Base-by-base conservation (phyloP, 306 rosid genomes). In the Parietaria judaica region DNA sequence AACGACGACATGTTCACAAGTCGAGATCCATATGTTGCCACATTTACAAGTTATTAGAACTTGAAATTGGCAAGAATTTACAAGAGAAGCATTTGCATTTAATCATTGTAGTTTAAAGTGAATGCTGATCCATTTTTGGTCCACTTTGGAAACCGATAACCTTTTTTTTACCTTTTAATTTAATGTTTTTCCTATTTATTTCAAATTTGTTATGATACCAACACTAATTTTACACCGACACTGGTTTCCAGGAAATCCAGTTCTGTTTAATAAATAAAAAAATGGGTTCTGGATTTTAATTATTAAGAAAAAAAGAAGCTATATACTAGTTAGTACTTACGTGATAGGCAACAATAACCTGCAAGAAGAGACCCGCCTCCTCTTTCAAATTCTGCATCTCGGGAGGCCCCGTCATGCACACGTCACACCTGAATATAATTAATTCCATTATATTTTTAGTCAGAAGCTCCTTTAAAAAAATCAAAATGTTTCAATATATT, bases 401-500 rank as follows among this genome's bases (percentile, higher is more conserved):
- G 66, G 96, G 98, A 54, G 89, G 92, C 66, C 92, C 96, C 45
- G 77, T 71, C 52, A 54, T 74, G 63, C 98, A 91, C 38, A 83
- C 84, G 70, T 91, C 98, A 75, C 98, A 91, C 77, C 98, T 91
- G 79, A 74, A 71, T 49, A 48, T 47, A 45, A 34, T 11, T 9
- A 51, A 47, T 39, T 54, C 14, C 13, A n/a, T 7, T 0, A 49
- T 5, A 49, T 49, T 49, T 46, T 46, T 7, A 46, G 13, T 46
- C 50, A 7, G 50, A 46, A 7, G 50, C 8, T 15, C 51, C 7
- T 36, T 50, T 52, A 14, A 13, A 44, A 41, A 44, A 45, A 6
- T 11, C 23, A 14, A 49, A 36, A 62, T 6, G 46, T 34, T 45
- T 61, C 7, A 44, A 11, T 7, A 38, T 10, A 49, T 10, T 0